Conservation (phyloP, 2,329 filamentous ascomycete genomes). For the Trichophyton simii region DNA sequence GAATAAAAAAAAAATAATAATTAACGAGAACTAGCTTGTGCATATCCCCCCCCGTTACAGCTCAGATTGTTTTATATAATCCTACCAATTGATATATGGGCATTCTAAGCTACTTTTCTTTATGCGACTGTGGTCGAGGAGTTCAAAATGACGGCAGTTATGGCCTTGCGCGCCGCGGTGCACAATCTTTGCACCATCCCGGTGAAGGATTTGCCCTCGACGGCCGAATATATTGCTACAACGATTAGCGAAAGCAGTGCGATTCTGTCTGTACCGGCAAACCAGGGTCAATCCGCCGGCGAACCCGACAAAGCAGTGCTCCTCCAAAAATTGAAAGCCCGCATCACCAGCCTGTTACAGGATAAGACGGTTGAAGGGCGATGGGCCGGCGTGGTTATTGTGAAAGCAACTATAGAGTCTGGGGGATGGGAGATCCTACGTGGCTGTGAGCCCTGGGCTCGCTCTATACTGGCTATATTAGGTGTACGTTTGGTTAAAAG, state of each 20-base stretch:
- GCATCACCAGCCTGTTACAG: conserved; percentile 63
- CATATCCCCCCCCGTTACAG: not conserved
- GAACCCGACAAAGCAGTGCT: conserved; percentile 53
- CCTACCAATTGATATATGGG: not conserved
- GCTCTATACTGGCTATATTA: conserved; percentile 60
- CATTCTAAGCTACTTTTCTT: not conserved
- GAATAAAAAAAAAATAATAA: conserved; percentile 1
- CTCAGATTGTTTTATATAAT: too few relatives aligned
- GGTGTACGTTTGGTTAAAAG: conserved; percentile 39
- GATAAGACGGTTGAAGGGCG: conserved; percentile 62
- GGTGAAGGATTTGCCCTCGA: conserved; percentile 58
- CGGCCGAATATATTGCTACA: conserved; percentile 55
- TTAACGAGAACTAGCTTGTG: not conserved
- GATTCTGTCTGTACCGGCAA: conserved; percentile 50
- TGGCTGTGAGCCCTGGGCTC: conserved; percentile 61
- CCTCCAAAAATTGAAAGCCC: conserved; percentile 69
- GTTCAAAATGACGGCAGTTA: conserved; percentile 20
- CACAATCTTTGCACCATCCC: conserved; percentile 55
- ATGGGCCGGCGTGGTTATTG: conserved; percentile 63
- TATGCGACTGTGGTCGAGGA: not conserved
- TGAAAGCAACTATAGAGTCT: conserved; percentile 70
- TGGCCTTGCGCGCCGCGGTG: conserved; percentile 32
- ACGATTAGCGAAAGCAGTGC: conserved; percentile 43
- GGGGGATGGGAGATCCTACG: conserved; percentile 74
- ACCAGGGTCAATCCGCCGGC: conserved; percentile 47